Evolutionary conservation across 306 rosid genomes (phyloP), one percentile per base, ranked within the genome.

Genomic region (Pterocarpus santalinus): DNA sequence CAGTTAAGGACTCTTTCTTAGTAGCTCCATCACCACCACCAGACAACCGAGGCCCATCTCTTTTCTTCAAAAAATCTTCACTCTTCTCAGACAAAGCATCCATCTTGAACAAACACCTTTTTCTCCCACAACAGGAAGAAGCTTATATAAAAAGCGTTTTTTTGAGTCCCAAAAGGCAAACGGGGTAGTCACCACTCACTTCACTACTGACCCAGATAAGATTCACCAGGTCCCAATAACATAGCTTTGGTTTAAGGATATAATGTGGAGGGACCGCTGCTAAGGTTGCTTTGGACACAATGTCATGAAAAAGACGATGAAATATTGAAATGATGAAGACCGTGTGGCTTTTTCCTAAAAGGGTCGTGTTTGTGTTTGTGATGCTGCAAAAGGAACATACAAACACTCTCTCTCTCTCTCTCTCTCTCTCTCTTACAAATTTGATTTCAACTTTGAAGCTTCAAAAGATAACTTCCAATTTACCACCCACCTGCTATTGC

Each of bases 401-500:
- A 53, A 2, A 67, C 8, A 34, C 13, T 5, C 9, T 43, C 53
- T 1, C 55, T 11, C 80, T 2, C 72, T 33, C 64, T 4, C 75
- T 14, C 57, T 51, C 72, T 79, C 77, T 67, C 63, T 79, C 73
- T 61, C 57, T 62, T 39, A 14, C 34, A 4, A 65, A 81, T 77
- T 80, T 85, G 82, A 78, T 81, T 85, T 72, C 82, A 87, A 88
- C 86, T 82, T 90, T 80, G 86, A 88, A 88, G 75, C 56, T 32
- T 7, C 11, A 57, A 80, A 69, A 16, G 81, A 71, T 46, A 84
- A 86, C 80, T 81, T 84, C 55, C 75, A 80, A 72, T 8, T 2
- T 49, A 4, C 55, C 11, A 11, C 10, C 78, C 72, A 81, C 82
- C 77, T 84, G 90, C 80, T 85, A 70, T 63, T 69, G 58, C 87